Percentiles rank a stretch among this genome's conserved stretches.
phyloP scores from a whole-genome alignment of 2,329 filamentous ascomycete species.

The Fusarium napiforme region DNA sequence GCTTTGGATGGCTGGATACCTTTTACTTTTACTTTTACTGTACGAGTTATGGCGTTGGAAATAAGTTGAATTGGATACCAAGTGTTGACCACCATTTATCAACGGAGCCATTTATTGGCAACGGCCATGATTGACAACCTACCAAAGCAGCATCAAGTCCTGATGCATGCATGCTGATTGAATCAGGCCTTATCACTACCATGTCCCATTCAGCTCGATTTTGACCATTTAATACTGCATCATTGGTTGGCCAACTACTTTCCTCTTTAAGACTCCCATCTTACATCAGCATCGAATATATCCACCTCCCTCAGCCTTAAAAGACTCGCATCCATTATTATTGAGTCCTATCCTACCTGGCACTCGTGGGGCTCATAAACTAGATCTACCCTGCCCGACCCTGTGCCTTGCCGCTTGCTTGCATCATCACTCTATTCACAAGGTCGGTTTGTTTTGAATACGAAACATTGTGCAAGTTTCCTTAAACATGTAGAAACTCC shows the following conservation, averaged over 20 bases:
- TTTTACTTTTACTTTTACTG: neutral
- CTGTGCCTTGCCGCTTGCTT: neutral
- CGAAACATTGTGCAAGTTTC: neutral
- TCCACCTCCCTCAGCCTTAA: neutral
- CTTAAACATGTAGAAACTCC: neutral
- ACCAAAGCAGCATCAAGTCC: neutral
- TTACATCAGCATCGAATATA: conserved; percentile 1
- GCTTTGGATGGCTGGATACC: neutral
- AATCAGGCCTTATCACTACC: neutral
- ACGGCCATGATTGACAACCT: neutral
- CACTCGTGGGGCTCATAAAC: neutral
- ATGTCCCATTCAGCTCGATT: neutral
- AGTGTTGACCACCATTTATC: neutral
- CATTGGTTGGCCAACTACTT: neutral
- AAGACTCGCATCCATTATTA: neutral
- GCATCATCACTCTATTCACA: neutral
- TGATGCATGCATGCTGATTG: neutral
- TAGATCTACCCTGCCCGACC: neutral
- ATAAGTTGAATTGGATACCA: neutral
- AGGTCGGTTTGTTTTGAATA: neutral
- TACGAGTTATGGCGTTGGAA: conserved; percentile 3
- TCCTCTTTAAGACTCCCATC: neutral
- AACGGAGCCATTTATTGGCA: neutral
- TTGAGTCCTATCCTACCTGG: neutral
- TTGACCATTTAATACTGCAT: neutral